Conservation (phyloP, 176 grass and related monocot genomes). For the Metroxylon sagu region DNA sequence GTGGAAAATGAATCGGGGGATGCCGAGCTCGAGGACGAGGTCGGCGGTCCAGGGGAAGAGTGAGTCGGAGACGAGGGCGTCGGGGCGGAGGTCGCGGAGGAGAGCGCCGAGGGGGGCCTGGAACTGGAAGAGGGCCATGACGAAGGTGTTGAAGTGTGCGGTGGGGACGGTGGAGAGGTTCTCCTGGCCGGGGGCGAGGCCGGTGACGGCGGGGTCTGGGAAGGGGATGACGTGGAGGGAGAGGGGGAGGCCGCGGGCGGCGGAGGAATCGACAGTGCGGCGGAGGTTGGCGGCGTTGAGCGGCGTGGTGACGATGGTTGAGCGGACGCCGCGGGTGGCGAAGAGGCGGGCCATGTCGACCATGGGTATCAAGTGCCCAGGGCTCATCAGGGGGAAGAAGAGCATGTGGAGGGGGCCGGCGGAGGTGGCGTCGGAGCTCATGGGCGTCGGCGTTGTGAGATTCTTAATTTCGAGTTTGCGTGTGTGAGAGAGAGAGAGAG, state of each 20-base stretch:
- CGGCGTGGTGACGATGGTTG: constrained; percentile 3
- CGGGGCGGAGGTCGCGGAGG: not conserved
- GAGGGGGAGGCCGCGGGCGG: not conserved
- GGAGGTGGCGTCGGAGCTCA: no score
- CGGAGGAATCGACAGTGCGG: not conserved
- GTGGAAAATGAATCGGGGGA: not conserved
- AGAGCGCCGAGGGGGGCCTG: not conserved
- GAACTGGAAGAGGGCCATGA: not conserved
- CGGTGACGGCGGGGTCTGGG: not conserved
- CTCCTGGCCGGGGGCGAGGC: not conserved
- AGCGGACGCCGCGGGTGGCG: not conserved
- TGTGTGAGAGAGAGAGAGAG: no score
- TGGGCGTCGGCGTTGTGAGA: no score
- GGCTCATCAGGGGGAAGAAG: not conserved
- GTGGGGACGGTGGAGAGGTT: not conserved
- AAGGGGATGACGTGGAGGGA: not conserved
- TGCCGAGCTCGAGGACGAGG: not conserved
- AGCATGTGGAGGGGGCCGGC: not conserved
- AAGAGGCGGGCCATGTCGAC: constrained; percentile 4
- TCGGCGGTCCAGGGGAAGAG: not conserved
- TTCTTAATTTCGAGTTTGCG: no score
- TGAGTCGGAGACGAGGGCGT: constrained; percentile 2
- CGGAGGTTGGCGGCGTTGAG: not conserved
- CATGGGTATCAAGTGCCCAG: not conserved
- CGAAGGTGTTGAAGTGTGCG: no score